Conservation (phyloP, 495 filamentous ascomycete species). For the Penicillium soppii region DNA sequence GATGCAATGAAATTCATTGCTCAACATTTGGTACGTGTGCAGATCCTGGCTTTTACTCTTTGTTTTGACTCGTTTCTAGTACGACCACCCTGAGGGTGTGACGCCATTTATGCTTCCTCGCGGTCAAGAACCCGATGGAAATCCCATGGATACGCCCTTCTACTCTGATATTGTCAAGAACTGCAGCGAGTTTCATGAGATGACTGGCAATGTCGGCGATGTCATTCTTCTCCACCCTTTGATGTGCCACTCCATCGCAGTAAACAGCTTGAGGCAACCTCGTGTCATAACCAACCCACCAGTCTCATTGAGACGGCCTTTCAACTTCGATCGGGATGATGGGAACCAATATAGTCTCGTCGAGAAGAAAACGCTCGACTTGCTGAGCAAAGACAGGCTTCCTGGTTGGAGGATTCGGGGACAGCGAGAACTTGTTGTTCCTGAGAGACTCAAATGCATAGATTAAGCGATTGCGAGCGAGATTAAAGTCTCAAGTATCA, state of each 20-base stretch:
- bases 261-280: slow-evolving; percentile 56
- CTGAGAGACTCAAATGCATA: slow-evolving; percentile 38
- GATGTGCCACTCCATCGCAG: slow-evolving; percentile 68
- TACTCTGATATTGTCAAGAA: slow-evolving; percentile 51
- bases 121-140: slow-evolving; percentile 39
- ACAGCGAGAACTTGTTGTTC: slow-evolving; percentile 49
- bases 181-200: slow-evolving; percentile 61
- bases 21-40: slow-evolving; percentile 46
- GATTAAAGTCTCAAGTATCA: slow-evolving; percentile 11
- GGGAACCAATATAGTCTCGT: slow-evolving; percentile 60
- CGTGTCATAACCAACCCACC: slow-evolving; percentile 75
- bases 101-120: slow-evolving; percentile 64
- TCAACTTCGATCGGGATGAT: slow-evolving; percentile 62
- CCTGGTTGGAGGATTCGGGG: slow-evolving; percentile 61
- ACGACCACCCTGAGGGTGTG: slow-evolving; percentile 67
- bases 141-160: slow-evolving; percentile 39
- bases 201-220: slow-evolving; percentile 62
- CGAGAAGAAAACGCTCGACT: slow-evolving; percentile 62
- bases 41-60: background rate
- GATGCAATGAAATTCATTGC: slow-evolving; percentile 59
- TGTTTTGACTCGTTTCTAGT: slow-evolving; percentile 16
- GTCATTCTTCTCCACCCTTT: slow-evolving; percentile 70
- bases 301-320: slow-evolving; percentile 61
- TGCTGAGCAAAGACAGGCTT: slow-evolving; percentile 57
- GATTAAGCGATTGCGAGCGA: slow-evolving; percentile 41